These are phyloP conservation scores for Xylaria polymorpha DNA, from an alignment of 2,329 filamentous ascomycete species.

Conservation along the genomic window DNA sequence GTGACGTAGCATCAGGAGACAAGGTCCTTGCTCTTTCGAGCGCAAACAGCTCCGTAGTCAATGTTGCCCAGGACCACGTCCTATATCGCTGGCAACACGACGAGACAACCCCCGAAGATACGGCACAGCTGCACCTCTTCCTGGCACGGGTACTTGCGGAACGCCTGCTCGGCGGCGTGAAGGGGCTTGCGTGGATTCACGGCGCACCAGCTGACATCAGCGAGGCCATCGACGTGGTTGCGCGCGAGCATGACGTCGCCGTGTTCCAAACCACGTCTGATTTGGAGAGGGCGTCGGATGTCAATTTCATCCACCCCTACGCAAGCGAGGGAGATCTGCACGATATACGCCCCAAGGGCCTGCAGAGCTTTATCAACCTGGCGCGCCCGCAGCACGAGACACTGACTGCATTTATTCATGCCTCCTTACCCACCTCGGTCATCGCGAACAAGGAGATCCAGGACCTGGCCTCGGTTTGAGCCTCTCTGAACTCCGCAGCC, in stretches of 20 bases:
- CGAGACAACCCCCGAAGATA: neutral
- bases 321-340: neutral
- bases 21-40: neutral
- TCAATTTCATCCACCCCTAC: conserved; percentile 11
- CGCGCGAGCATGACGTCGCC: neutral
- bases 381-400: neutral
- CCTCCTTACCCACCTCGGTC: neutral
- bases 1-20: neutral
- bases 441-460: neutral
- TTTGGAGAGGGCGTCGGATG: neutral
- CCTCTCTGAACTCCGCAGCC: neutral
- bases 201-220: neutral
- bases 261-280: conserved; percentile 1
- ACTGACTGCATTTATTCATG: neutral
- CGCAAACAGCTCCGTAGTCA: neutral
- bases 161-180: neutral
- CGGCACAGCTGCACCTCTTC: neutral
- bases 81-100: conserved; percentile 5
- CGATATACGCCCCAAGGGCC: neutral
- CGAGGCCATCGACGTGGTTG: neutral
- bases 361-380: conserved; percentile 5
- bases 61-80: neutral
- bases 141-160: neutral
- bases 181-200: neutral
- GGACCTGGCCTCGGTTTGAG: neutral